phyloP scores from a whole-genome alignment of 2,329 filamentous ascomycete genomes.

The Aspergillus ustus region DNA sequence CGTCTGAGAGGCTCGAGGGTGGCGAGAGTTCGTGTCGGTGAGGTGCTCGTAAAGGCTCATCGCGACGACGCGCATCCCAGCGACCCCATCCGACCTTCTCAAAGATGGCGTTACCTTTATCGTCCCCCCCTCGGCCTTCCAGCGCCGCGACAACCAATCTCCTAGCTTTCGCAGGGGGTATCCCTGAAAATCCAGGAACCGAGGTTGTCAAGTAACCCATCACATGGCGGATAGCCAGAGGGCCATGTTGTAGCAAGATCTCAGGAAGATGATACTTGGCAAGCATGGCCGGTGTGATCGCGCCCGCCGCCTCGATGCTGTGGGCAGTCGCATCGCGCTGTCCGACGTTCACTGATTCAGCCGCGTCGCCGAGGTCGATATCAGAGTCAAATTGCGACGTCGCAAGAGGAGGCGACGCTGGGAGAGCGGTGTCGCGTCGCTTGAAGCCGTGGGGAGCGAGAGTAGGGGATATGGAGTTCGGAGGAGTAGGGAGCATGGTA shows the following conservation, averaged over 20 bases:
- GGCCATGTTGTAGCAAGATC: constrained; percentile 86
- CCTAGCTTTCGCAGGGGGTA: constrained; percentile 86
- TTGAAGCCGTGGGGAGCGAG: constrained; percentile 81
- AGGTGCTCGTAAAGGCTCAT: constrained; percentile 54
- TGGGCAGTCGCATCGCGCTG: constrained; percentile 52
- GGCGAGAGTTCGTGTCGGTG: constrained; percentile 48
- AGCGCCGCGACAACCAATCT: constrained; percentile 90
- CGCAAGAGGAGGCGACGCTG: constrained; percentile 48
- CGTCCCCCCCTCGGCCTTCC: constrained; percentile 72
- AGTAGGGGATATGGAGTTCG: constrained; percentile 90
- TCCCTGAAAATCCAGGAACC: constrained; percentile 88
- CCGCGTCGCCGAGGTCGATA: constrained; percentile 77
- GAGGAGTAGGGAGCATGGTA: constrained; percentile 77
- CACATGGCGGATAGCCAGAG: constrained; percentile 90
- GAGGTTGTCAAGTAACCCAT: constrained; percentile 93
- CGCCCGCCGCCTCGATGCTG: constrained; percentile 72
- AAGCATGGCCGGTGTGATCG: constrained; percentile 83
- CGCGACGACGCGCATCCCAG: constrained; percentile 83
- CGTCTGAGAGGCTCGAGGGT: constrained; percentile 55
- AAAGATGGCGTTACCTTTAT: constrained; percentile 63
- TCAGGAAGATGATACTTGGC: constrained; percentile 89
- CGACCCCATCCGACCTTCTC: constrained; percentile 97
- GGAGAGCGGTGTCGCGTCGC: constrained; percentile 56
- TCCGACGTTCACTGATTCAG: constrained; percentile 55
- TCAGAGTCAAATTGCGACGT: constrained; percentile 75